Evolutionary conservation across 306 rosid genomes (phyloP).

Genomic region (Cicer judaicum): DNA sequence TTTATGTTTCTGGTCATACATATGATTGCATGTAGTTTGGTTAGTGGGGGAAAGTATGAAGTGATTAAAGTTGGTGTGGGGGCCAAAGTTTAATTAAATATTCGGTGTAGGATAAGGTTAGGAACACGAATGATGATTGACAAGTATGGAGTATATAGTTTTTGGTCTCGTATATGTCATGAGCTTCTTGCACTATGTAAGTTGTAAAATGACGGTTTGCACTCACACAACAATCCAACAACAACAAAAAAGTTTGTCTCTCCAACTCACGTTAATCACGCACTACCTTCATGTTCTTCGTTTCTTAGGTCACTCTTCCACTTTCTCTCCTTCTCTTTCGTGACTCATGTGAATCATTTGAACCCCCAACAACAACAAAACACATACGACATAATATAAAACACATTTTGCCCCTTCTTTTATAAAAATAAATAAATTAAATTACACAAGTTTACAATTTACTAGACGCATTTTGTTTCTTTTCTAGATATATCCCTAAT

Average conservation of each 20-base stretch:
- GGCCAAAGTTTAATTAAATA: constrained; percentile 10
- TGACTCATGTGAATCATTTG: constrained; percentile 26
- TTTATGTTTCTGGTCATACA: constrained; percentile 40
- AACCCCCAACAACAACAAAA: not conserved
- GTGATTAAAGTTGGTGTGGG: constrained; percentile 46
- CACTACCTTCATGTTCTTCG: constrained; percentile 56
- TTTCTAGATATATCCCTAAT: no score
- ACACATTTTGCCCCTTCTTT: no score
- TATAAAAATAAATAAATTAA: no score
- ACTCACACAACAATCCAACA: constrained; percentile 34
- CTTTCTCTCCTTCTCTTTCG: constrained; percentile 37
- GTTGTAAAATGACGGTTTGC: constrained; percentile 57
- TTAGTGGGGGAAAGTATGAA: constrained; percentile 31
- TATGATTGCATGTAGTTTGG: constrained; percentile 43
- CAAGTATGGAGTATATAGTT: constrained; percentile 14
- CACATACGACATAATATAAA: not conserved
- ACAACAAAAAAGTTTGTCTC: constrained; percentile 26
- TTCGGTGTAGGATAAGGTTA: constrained; percentile 40
- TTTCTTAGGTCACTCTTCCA: constrained; percentile 21
- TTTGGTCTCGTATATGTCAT: constrained; percentile 47
- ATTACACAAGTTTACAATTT: no score
- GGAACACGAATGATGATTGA: constrained; percentile 39
- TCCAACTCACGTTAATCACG: constrained; percentile 73
- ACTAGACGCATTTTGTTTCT: no score
- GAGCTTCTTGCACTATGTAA: constrained; percentile 63